Conservation (phyloP, 2,329 filamentous ascomycete genomes). For the Colletotrichum salicis region DNA sequence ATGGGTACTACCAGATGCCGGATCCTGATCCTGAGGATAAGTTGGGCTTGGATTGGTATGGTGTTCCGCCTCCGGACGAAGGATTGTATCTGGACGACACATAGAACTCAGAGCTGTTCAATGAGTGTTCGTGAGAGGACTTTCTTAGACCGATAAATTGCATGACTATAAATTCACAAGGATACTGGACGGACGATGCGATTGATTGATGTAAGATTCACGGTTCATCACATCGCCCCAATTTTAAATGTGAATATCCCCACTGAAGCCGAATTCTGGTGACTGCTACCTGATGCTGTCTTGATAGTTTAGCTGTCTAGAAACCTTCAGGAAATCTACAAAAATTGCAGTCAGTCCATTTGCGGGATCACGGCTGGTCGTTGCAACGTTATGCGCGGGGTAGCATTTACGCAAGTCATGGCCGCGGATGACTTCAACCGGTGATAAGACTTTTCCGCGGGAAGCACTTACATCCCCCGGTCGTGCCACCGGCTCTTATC, state of each 20-base stretch:
- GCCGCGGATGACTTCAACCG: conserved; percentile 14
- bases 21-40: conserved; percentile 46
- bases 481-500: conserved; percentile 13
- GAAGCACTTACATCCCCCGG: background rate
- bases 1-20: conserved; percentile 46
- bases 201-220: too few species aligned
- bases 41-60: conserved; percentile 45
- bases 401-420: background rate
- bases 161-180: background rate
- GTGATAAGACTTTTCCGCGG: conserved; percentile 26
- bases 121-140: too few species aligned
- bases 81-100: conserved; percentile 24
- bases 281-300: too few species aligned
- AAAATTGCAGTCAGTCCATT: background rate
- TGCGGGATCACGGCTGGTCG: background rate
- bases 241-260: too few species aligned
- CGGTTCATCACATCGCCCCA: too few species aligned
- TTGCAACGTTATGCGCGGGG: conserved; percentile 2
- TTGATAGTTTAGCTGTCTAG: too few species aligned
- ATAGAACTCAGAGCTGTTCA: background rate
- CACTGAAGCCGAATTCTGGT: too few species aligned
- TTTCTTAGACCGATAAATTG: too few species aligned
- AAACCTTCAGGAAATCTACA: too few species aligned
- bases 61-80: conserved; percentile 31
- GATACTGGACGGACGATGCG: too few species aligned